Percentiles rank a stretch among this genome's conserved stretches.
phyloP scores from a whole-genome alignment of 1,284 basidiomycete genomes.

The Blastosporella zonata region DNA sequence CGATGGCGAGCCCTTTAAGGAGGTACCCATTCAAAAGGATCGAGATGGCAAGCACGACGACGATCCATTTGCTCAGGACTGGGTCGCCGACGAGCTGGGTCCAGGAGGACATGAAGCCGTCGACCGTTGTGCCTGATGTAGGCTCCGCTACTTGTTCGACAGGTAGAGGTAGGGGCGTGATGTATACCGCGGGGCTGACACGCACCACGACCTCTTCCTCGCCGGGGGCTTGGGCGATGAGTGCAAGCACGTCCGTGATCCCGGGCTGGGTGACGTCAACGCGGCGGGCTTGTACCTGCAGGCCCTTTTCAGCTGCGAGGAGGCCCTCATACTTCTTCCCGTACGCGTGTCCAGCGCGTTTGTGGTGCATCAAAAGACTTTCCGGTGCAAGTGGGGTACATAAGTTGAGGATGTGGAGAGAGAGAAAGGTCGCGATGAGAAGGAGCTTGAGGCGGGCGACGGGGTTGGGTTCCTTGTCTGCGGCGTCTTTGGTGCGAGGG shows the following conservation, averaged over 20 bases:
- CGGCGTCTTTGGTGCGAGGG: constrained; percentile 21
- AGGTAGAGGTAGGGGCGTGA: constrained; percentile 43
- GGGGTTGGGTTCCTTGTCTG: constrained; percentile 63
- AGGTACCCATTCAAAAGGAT: constrained; percentile 94
- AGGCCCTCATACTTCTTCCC: constrained; percentile 6
- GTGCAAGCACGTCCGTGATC: constrained; percentile 59
- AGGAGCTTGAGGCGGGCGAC: constrained; percentile 76
- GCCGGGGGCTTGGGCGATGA: constrained; percentile 26
- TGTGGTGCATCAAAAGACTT: constrained; percentile 18
- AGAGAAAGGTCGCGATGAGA: constrained; percentile 79
- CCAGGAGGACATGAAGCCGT: constrained; percentile 93
- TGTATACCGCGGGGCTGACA: constrained; percentile 63
- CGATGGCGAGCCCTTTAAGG: constrained; percentile 70
- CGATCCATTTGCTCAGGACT: constrained; percentile 94
- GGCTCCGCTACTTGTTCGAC: constrained; percentile 15
- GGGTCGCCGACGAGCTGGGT: constrained; percentile 94
- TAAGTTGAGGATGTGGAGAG: constrained; percentile 89
- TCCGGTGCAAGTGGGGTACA: constrained; percentile 86
- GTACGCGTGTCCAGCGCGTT: constrained; percentile 7
- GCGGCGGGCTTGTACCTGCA: constrained; percentile 32
- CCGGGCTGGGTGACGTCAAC: constrained; percentile 64
- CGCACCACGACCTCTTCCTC: constrained; percentile 62
- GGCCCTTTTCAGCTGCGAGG: constrained; percentile 20
- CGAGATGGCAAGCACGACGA: constrained; percentile 82
- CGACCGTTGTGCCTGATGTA: constrained; percentile 39